Conservation (phyloP, 495 filamentous ascomycete species). For the Hypomontagnella submonticulosa region DNA sequence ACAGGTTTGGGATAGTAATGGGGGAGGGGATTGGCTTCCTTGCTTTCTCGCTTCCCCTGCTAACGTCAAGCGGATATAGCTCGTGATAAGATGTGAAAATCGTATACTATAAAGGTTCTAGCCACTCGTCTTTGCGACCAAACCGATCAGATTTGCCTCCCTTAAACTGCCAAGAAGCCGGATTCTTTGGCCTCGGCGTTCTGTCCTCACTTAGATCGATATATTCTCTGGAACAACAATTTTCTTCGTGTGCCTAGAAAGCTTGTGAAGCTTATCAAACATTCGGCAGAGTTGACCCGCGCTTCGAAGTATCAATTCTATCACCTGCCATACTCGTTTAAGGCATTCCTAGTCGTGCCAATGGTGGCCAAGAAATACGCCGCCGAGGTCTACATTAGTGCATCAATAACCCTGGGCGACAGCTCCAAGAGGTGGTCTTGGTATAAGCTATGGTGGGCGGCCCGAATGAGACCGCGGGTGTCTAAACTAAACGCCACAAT, state of each 20-base stretch:
- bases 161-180: slow-evolving; percentile 3
- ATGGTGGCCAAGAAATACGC: too few species aligned
- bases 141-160: not conserved
- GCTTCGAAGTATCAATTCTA: not conserved
- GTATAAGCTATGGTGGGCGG: too few species aligned
- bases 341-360: not conserved
- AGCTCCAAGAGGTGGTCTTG: too few species aligned
- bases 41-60: slow-evolving; percentile 9
- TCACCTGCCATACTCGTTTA: not conserved
- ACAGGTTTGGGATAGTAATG: slow-evolving; percentile 9
- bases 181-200: slow-evolving; percentile 8
- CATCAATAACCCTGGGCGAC: too few species aligned
- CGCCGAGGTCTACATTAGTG: too few species aligned
- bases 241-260: slow-evolving; percentile 7
- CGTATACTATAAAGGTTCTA: slow-evolving; percentile 10
- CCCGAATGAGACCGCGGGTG: too few species aligned
- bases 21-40: not conserved
- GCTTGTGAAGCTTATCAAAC: slow-evolving; percentile 21
- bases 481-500: too few species aligned
- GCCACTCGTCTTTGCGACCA: slow-evolving; percentile 2
- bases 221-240: too few species aligned
- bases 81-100: slow-evolving; percentile 5
- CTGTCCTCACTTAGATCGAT: too few species aligned
- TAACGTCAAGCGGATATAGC: slow-evolving; percentile 7
- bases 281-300: not conserved